These are phyloP conservation scores for Vigna radiata DNA, from an alignment of 306 rosid genomes.

Conservation along the genomic window DNA sequence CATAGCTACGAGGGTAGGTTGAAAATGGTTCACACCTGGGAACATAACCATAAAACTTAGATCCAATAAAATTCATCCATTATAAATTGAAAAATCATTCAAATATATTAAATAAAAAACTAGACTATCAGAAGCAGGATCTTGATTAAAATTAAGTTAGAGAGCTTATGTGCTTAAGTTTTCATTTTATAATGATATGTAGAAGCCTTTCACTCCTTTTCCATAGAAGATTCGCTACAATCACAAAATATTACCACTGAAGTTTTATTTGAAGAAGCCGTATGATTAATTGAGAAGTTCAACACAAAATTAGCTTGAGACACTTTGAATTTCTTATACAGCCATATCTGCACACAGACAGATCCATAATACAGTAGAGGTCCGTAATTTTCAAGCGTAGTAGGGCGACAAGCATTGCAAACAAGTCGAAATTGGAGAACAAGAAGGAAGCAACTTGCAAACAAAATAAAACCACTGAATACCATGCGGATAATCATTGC, in stretches of 20 bases:
- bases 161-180: constrained; percentile 5
- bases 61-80: constrained; percentile 35
- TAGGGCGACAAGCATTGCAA: neutral
- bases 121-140: constrained; percentile 19
- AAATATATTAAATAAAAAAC: constrained; percentile 5
- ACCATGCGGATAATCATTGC: constrained; percentile 1
- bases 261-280: too few species aligned
- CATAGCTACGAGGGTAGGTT: constrained; percentile 93
- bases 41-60: constrained; percentile 49
- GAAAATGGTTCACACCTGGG: constrained; percentile 98
- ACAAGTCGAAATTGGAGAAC: constrained; percentile 12
- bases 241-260: too few species aligned
- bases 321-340: neutral
- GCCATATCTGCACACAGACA: neutral
- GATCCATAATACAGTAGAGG: neutral
- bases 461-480: neutral
- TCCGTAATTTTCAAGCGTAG: neutral
- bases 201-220: neutral
- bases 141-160: neutral
- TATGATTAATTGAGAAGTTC: neutral
- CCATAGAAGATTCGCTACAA: neutral
- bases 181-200: neutral
- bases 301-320: constrained; percentile 4
- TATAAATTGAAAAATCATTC: constrained; percentile 12
- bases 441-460: neutral